Percentiles rank a stretch among this genome's conserved stretches.
These are phyloP conservation scores for Sextonia rubra DNA, from an alignment of 164 flowering plant genomes.

Conservation along the genomic window DNA sequence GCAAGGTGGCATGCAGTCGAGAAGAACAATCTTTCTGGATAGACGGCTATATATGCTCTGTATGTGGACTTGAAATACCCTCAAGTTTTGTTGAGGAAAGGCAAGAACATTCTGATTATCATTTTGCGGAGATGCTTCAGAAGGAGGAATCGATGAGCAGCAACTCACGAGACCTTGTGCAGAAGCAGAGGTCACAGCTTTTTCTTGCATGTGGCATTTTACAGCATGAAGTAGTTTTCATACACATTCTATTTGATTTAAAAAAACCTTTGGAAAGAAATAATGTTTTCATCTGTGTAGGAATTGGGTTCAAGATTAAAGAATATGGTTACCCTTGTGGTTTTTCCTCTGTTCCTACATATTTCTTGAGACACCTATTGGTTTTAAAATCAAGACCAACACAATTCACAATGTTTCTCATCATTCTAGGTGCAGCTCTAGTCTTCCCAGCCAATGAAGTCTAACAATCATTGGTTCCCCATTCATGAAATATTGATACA, in stretches of 20 bases:
- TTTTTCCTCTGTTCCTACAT: background rate
- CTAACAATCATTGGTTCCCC: background rate
- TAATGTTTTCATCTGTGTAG: background rate
- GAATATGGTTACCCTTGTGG: too few species aligned
- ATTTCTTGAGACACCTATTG: background rate
- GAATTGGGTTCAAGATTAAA: background rate
- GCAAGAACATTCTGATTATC: slow-evolving; percentile 86
- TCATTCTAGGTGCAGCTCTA: background rate
- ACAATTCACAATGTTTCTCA: background rate
- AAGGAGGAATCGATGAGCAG: slow-evolving; percentile 44
- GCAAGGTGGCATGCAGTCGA: slow-evolving; percentile 18
- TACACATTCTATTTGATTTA: background rate
- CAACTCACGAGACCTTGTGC: slow-evolving; percentile 15
- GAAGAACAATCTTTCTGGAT: slow-evolving; percentile 47
- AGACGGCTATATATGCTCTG: slow-evolving; percentile 71
- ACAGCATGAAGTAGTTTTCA: background rate
- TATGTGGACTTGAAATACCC: slow-evolving; percentile 86
- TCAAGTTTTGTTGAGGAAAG: slow-evolving; percentile 73
- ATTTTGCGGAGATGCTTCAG: slow-evolving; percentile 84
- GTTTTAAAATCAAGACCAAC: background rate
- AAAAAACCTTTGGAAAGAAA: background rate
- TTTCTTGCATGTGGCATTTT: background rate
- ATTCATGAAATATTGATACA: background rate
- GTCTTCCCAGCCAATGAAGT: background rate
- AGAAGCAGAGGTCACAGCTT: slow-evolving; percentile 39